These are phyloP conservation scores for Gaultheria prostrata DNA, from an alignment of 148 eudicot genomes.

Conservation along the genomic window DNA sequence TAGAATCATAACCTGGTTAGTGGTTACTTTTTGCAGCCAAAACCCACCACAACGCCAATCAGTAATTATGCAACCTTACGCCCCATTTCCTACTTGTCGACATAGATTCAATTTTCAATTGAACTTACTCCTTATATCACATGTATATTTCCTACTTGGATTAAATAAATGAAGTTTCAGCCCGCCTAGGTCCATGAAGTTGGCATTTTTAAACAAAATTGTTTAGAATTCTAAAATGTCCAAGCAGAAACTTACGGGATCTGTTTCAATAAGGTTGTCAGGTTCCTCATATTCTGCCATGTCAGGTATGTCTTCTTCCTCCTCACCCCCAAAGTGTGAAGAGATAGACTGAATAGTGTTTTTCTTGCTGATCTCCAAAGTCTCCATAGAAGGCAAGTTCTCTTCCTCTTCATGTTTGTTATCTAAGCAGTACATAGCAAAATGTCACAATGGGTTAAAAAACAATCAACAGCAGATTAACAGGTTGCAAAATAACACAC, in stretches of 20 bases:
- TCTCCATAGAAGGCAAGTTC: conserved; percentile 87
- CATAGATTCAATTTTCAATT: background rate
- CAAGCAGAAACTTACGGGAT: conserved; percentile 54
- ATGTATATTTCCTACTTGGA: background rate
- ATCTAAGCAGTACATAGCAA: conserved; percentile 28
- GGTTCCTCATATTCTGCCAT: conserved; percentile 83
- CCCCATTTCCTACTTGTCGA: background rate
- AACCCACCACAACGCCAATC: background rate
- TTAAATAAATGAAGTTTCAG: background rate
- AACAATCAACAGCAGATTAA: background rate
- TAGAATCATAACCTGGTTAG: background rate
- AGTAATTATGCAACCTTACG: background rate
- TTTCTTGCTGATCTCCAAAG: conserved; percentile 63
- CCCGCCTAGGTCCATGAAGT: background rate
- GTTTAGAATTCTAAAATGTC: background rate
- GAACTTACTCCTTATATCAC: background rate
- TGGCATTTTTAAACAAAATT: background rate
- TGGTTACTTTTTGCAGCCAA: background rate
- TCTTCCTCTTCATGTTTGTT: conserved; percentile 63
- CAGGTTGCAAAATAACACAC: conserved; percentile 26
- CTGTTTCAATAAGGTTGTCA: conserved; percentile 75
- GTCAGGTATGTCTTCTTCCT: conserved; percentile 89
- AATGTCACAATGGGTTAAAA: conserved; percentile 6
- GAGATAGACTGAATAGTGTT: conserved; percentile 69
- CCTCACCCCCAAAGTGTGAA: conserved; percentile 89